phyloP scores from a whole-genome alignment of 2,329 filamentous ascomycete species.

The Penicillium capsulatum region DNA sequence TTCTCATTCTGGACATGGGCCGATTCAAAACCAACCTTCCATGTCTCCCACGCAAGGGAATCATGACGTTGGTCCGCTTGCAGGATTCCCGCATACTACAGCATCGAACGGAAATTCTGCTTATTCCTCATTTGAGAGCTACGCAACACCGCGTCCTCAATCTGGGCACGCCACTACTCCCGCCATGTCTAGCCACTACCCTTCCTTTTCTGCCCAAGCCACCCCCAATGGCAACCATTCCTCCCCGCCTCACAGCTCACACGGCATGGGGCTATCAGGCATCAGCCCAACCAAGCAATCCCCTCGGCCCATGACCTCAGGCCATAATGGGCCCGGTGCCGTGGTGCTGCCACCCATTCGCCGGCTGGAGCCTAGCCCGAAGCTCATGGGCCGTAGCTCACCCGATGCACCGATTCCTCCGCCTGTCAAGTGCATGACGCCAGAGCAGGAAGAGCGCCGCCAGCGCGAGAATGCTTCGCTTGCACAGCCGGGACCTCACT shows the following conservation, averaged over 20 bases:
- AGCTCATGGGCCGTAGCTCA: constrained; percentile 43
- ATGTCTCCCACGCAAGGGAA: constrained; percentile 50
- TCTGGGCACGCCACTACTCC: constrained; percentile 27
- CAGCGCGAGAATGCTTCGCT: constrained; percentile 36
- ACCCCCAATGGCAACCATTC: constrained; percentile 33
- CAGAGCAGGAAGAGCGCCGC: constrained; percentile 41
- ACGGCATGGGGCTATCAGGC: constrained; percentile 39
- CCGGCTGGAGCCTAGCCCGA: constrained; percentile 41
- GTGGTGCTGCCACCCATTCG: constrained; percentile 41
- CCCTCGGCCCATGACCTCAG: constrained; percentile 37
- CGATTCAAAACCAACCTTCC: constrained; percentile 43
- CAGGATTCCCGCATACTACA: constrained; percentile 38
- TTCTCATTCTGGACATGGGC: constrained; percentile 38
- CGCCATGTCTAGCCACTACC: constrained; percentile 28
- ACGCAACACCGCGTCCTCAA: constrained; percentile 29
- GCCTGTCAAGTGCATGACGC: constrained; percentile 43
- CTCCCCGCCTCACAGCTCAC: constrained; percentile 37
- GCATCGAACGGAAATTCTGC: constrained; percentile 29
- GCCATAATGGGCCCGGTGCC: constrained; percentile 30
- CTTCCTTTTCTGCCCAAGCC: constrained; percentile 32
- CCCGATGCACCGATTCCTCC: constrained; percentile 41
- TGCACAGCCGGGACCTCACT: constrained; percentile 16
- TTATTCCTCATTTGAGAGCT: constrained; percentile 33
- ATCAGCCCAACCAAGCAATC: constrained; percentile 47
- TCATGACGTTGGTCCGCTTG: constrained; percentile 45